These are phyloP conservation scores for Rhododendron ovatum DNA, from an alignment of 148 eudicot genomes.

Conservation along the genomic window DNA sequence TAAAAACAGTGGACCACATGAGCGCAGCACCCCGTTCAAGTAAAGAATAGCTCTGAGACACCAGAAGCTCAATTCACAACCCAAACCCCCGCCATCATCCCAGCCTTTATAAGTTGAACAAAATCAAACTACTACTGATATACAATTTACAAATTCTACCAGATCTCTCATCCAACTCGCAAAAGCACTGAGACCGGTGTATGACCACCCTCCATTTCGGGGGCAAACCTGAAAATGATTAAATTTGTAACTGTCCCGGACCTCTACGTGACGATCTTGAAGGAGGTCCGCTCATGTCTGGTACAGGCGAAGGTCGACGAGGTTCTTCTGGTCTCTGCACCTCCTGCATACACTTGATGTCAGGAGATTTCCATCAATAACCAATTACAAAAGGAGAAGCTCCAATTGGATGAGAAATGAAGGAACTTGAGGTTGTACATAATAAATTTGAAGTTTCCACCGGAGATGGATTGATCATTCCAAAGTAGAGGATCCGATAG, in stretches of 20 bases:
- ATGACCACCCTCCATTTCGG: slow-evolving; percentile 11
- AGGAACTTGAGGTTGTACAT: not conserved
- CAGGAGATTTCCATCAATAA: not conserved
- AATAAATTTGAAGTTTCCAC: not conserved
- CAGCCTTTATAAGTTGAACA: slow-evolving; percentile 20
- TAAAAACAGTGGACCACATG: slow-evolving; percentile 46
- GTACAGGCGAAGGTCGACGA: slow-evolving; percentile 21
- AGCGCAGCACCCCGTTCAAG: slow-evolving; percentile 15
- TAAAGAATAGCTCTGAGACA: slow-evolving; percentile 27
- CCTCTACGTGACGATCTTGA: slow-evolving; percentile 44
- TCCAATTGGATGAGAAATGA: not conserved
- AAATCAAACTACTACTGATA: slow-evolving; percentile 35
- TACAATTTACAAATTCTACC: slow-evolving; percentile 68
- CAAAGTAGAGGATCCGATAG: not conserved
- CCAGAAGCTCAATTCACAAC: slow-evolving; percentile 21
- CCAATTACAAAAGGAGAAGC: not conserved
- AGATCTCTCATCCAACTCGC: slow-evolving; percentile 17
- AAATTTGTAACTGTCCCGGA: slow-evolving; percentile 54
- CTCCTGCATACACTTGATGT: slow-evolving; percentile 11
- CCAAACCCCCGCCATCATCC: slow-evolving; percentile 14
- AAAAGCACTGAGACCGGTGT: slow-evolving; percentile 18
- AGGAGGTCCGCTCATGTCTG: slow-evolving; percentile 39
- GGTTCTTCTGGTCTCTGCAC: slow-evolving; percentile 49
- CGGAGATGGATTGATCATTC: not conserved
- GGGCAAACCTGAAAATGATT: slow-evolving; percentile 21